Evolutionary conservation across 108 stramenopile species (phyloP), one percentile per base, ranked within the genome.

Genomic region (Hondaea fermentalgiana): DNA sequence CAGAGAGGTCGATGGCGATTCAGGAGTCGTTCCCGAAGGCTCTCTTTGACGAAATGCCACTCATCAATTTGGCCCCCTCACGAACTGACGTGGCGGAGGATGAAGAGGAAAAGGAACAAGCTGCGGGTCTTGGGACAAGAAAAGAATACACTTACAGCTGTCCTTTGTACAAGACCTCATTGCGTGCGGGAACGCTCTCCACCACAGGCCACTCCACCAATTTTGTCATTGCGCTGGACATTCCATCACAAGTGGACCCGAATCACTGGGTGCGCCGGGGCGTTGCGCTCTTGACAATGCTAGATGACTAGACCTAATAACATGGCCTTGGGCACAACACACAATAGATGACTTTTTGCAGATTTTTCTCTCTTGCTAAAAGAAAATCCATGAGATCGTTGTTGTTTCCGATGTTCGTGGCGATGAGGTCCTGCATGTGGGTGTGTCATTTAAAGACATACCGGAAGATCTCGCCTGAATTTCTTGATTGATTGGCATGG

Each of bases 201-300:
- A 94, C 93, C 6, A 94, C 93, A 6, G 93, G 93, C 5, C 93
- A 94, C 83, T 92, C 92, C 12, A 94, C 93, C 2, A 94, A 94
- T 45, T 94, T 94, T 47, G 92, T 94, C 44, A 89, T 90, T 4
- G 42, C 92, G 4, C 60, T 94, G 16, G 25, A 90, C 14, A 90
- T 94, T 19, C 92, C 93, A 3, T 72, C 90, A 5, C 57, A 42
- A 0, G 12, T 57, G 60, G 71, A 88, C n/a, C 57, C 88, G 51
- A 88, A 91, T 60, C 92, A 92, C 60, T 95, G 94, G 94, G 83
- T 95, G 21, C 87, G 93, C 25, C 58, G 94, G 6, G 94, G 94
- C 35, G 92, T 92, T 21, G 94, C 94, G 4, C 92, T 95, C 91
- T 83, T 95, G 12, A 92, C 91, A 44, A 93, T 93, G 94, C 91